phyloP scores from a whole-genome alignment of 2,329 filamentous ascomycete genomes.

The Paramyrothecium roridum region DNA sequence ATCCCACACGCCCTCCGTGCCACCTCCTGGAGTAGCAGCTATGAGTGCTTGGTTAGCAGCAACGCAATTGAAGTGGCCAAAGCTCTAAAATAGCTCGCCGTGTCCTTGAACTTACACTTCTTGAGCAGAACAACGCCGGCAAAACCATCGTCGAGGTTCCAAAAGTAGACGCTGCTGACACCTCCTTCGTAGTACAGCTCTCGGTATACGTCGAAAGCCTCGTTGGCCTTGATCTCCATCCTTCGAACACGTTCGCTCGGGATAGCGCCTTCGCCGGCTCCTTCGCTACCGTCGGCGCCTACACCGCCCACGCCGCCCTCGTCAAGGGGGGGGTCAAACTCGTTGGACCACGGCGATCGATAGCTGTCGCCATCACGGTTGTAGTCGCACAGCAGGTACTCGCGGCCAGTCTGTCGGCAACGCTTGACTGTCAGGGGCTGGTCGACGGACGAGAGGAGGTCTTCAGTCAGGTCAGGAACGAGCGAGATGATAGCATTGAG shows the following conservation, averaged over 20 bases:
- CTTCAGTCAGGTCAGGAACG: conserved; percentile 89
- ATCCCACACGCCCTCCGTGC: conserved; percentile 84
- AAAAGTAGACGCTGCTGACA: conserved; percentile 94
- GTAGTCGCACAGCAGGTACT: conserved; percentile 99
- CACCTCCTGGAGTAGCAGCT: conserved; percentile 65
- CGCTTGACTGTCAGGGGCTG: conserved; percentile 85
- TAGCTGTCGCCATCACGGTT: conserved; percentile 98
- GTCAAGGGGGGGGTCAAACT: conserved; percentile 89
- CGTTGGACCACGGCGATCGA: conserved; percentile 97
- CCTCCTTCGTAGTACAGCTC: conserved; percentile 97
- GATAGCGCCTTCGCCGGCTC: conserved; percentile 73
- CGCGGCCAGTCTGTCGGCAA: conserved; percentile 84
- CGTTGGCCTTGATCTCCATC: conserved; percentile 92
- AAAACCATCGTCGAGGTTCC: conserved; percentile 97
- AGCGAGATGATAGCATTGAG: conserved; percentile 85
- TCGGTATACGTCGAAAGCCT: conserved; percentile 94
- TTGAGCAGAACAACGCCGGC: conserved; percentile 94
- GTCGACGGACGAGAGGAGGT: conserved; percentile 95
- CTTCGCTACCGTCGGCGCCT: conserved; percentile 52
- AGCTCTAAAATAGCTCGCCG: not conserved
- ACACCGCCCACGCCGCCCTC: conserved; percentile 54
- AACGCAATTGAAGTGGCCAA: not conserved
- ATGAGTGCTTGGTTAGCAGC: not conserved
- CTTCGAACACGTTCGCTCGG: conserved; percentile 87
- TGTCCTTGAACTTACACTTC: conserved; percentile 63